Percentiles rank a stretch among this genome's conserved stretches.
phyloP scores from a whole-genome alignment of 768 basidiomycete genomes.

The Cubamyces lactineus region DNA sequence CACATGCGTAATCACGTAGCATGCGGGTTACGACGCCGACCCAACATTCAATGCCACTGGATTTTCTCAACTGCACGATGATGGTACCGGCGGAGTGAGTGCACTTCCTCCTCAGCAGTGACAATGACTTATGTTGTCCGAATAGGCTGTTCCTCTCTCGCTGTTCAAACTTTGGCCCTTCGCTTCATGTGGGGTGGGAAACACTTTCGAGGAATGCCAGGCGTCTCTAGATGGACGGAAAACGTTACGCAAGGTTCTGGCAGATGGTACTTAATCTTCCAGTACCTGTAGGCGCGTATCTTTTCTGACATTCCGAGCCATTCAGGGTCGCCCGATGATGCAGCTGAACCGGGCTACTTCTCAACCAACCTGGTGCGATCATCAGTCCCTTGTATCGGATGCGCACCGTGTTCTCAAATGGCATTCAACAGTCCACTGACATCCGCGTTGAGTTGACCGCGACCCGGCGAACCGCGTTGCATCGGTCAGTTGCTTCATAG shows the following conservation, averaged over 20 bases:
- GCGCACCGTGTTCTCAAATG: constrained; percentile 41
- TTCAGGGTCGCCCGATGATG: constrained; percentile 60
- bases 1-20: constrained; percentile 25
- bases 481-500: constrained; percentile 46
- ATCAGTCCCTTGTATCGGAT: constrained; percentile 47
- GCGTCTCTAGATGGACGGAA: constrained; percentile 52
- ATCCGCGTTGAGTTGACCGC: constrained; percentile 63
- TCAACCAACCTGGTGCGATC: constrained; percentile 55
- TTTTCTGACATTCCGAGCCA: no score
- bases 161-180: constrained; percentile 67
- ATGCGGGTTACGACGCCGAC: constrained; percentile 45
- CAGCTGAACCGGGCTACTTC: constrained; percentile 68
- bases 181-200: constrained; percentile 42
- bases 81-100: constrained; percentile 62
- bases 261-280: constrained; percentile 44
- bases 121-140: no score
- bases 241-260: constrained; percentile 48
- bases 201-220: constrained; percentile 52
- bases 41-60: constrained; percentile 47
- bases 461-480: constrained; percentile 60
- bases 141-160: constrained; percentile 48
- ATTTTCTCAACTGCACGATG: constrained; percentile 66
- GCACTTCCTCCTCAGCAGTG: not conserved
- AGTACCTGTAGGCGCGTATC: not conserved
- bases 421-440: constrained; percentile 47